These are phyloP conservation scores for Picea mariana DNA, from an alignment of 83 land plant species.

Conservation along the genomic window DNA sequence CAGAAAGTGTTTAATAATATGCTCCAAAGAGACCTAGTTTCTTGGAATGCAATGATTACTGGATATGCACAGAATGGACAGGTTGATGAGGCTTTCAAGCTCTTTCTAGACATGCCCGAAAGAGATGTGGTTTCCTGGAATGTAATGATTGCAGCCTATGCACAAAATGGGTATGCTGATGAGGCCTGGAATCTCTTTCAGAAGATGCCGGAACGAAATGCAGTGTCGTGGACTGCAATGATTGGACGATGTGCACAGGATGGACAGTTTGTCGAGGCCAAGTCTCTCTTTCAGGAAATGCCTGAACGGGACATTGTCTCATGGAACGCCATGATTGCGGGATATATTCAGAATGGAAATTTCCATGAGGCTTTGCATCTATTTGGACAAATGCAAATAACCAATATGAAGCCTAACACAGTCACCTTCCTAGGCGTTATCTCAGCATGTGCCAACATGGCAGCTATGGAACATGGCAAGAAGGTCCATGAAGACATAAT, in stretches of 20 bases:
- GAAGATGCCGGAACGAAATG: too few relatives aligned
- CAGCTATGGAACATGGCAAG: neutral
- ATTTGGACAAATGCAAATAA: constrained; percentile 1
- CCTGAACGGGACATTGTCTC: neutral
- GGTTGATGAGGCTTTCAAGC: neutral
- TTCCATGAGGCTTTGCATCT: neutral
- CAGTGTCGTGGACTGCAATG: too few relatives aligned
- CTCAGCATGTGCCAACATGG: constrained; percentile 5
- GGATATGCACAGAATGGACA: constrained; percentile 22
- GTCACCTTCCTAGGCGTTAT: neutral
- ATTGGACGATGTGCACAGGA: too few relatives aligned
- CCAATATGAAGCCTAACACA: neutral
- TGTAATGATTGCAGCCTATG: too few relatives aligned
- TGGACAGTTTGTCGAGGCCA: too few relatives aligned
- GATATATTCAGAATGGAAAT: constrained; percentile 1
- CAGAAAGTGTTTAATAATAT: constrained; percentile 37
- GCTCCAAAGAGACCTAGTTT: constrained; percentile 26
- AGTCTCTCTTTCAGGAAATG: neutral
- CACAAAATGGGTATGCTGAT: too few relatives aligned
- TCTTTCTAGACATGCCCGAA: constrained; percentile 17
- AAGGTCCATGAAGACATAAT: constrained; percentile 1
- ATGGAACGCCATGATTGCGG: constrained; percentile 10
- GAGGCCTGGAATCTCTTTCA: too few relatives aligned
- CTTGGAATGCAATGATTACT: constrained; percentile 41
- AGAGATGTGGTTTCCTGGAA: too few relatives aligned